These are phyloP conservation scores for Xanthoconium purpureum DNA, from an alignment of 768 basidiomycete species.

Conservation along the genomic window DNA sequence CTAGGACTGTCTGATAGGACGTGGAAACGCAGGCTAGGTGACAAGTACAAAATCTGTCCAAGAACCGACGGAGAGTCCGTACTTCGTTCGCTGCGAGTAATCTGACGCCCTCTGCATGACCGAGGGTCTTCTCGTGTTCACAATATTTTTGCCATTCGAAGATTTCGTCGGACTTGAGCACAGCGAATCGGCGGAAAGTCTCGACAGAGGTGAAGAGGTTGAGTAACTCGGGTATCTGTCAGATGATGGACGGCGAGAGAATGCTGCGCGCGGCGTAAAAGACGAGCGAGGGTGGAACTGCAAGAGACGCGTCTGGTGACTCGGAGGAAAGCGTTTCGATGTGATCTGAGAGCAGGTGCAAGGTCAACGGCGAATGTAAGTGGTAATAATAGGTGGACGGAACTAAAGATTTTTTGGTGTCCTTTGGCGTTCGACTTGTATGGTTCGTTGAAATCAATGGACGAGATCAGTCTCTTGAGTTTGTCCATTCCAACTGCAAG, in stretches of 20 bases:
- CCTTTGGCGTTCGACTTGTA: slow-evolving; percentile 2
- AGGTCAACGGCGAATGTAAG: not conserved
- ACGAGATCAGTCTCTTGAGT: slow-evolving; percentile 11
- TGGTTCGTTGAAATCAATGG: slow-evolving; percentile 16
- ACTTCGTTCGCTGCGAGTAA: slow-evolving; percentile 20
- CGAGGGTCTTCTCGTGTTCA: not conserved
- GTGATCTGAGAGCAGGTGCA: slow-evolving; percentile 7
- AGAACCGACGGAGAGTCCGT: slow-evolving; percentile 6
- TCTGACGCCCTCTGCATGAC: slow-evolving; percentile 10
- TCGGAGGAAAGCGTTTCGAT: not conserved
- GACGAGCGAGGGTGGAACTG: slow-evolving; percentile 15
- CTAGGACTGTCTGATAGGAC: too few relatives aligned
- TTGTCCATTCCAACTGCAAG: not conserved
- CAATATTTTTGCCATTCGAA: slow-evolving; percentile 30
- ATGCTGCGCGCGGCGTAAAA: slow-evolving; percentile 31
- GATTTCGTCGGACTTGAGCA: slow-evolving; percentile 15
- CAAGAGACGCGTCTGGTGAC: not conserved
- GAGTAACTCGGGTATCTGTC: slow-evolving; percentile 31
- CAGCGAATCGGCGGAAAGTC: slow-evolving; percentile 17
- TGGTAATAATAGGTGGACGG: not conserved
- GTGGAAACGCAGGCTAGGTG: too few relatives aligned
- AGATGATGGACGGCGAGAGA: slow-evolving; percentile 25
- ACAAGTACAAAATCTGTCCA: not conserved
- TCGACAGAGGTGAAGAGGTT: slow-evolving; percentile 25
- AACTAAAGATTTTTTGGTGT: slow-evolving; percentile 19